Base-by-base conservation (phyloP, 306 rosid species). In the Prunus salicina region DNA sequence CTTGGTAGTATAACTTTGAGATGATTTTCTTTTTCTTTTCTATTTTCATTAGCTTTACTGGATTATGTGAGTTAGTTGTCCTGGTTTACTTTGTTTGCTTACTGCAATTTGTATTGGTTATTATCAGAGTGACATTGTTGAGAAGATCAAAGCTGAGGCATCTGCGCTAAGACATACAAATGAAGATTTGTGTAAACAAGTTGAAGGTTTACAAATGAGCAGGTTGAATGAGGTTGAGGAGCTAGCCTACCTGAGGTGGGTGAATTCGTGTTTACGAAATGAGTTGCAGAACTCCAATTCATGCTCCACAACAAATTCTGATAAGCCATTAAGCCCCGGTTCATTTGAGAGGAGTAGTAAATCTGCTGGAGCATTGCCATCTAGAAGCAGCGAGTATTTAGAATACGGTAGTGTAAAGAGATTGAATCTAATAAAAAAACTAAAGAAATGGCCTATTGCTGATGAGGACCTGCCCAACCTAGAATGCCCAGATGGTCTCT, bases 161-260 rank as follows among this genome's bases (percentile, higher is more conserved):
- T 86, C 91, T 61, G 64, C 89, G 82, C 89, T 95, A 25, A 87
- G 97, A 79, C 82, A 88, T 69, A 88, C 92, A 0, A 95, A 95
- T 82, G 96, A 95, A 83, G 98, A 95, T 85, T 86, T 95, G 79
- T 81, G 92, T 74, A 95, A 95, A 82, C 98, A 95, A 86, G 98
- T 95, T 62, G 98, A 95, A 78, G 97, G 96, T 43, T 81, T 95
- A 76, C 98, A 95, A 82, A 88, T 91, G 83, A 95, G 88, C 82
- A 89, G 98, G 80, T 76, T 95, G 60, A 90, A 93, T 83, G 98
- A 95, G 79, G 98, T 95, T 74, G 98, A 95, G 83, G 98, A 95
- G 80, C 97, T 95, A 64, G 98, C 98, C 18, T 95, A 95, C 76
- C 88, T 95, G 74, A 92, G 97, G 76, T 95, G 98, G 98, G 98